phyloP scores from a whole-genome alignment of 2,329 filamentous ascomycete species.

The Phaeosphaeria sp. region DNA sequence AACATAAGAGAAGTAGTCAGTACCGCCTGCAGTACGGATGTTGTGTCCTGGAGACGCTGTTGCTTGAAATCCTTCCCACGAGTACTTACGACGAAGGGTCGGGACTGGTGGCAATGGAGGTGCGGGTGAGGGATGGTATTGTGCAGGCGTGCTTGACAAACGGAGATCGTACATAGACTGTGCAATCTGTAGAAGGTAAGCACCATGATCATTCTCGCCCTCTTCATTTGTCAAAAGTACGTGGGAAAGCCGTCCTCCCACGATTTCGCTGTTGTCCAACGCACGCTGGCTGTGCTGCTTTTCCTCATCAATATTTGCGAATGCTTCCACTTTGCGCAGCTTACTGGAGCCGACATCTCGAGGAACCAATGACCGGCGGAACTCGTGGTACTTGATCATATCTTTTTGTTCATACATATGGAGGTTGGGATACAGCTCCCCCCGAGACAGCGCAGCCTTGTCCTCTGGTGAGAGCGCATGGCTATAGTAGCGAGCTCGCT shows the following conservation, averaged over 20 bases:
- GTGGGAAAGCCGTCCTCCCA: slow-evolving; percentile 5
- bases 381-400: slow-evolving; percentile 11
- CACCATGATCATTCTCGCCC: slow-evolving; percentile 2
- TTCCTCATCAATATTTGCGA: slow-evolving; percentile 15
- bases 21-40: slow-evolving; percentile 11
- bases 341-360: slow-evolving; percentile 5
- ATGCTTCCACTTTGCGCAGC: slow-evolving; percentile 7
- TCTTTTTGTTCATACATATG: slow-evolving; percentile 20
- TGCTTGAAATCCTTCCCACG: neutral
- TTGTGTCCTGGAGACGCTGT: neutral
- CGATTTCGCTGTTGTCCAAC: slow-evolving; percentile 16
- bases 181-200: slow-evolving; percentile 3
- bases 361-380: slow-evolving; percentile 16
- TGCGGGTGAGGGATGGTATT: neutral
- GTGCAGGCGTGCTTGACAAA: slow-evolving; percentile 6
- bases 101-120: neutral
- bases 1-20: slow-evolving; percentile 13
- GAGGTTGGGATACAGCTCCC: slow-evolving; percentile 27
- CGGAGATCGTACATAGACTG: slow-evolving; percentile 10
- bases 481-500: slow-evolving; percentile 26
- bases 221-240: slow-evolving; percentile 10
- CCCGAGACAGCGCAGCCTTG: slow-evolving; percentile 17
- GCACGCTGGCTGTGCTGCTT: slow-evolving; percentile 12
- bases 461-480: slow-evolving; percentile 23
- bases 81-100: neutral